These are phyloP conservation scores for Fusarium sp. DNA, from an alignment of 2,329 filamentous ascomycete genomes.

Conservation along the genomic window DNA sequence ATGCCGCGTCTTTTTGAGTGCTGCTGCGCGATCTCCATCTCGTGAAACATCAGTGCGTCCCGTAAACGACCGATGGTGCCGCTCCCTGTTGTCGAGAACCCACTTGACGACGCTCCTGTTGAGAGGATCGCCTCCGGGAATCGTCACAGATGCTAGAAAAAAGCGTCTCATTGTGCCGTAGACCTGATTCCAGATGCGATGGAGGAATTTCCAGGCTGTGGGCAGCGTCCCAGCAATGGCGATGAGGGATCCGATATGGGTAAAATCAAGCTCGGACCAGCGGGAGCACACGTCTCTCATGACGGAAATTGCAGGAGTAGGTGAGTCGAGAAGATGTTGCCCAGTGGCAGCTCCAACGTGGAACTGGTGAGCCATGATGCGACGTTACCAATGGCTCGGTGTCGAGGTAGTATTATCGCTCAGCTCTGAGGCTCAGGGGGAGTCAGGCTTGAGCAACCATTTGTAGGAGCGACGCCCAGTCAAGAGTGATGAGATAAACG, in stretches of 20 bases:
- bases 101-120: slow-evolving; percentile 57
- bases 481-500: not conserved
- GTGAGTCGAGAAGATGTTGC: slow-evolving; percentile 43
- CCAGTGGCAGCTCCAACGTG: slow-evolving; percentile 32
- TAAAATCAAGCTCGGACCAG: slow-evolving; percentile 58
- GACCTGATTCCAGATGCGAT: slow-evolving; percentile 49
- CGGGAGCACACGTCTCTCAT: slow-evolving; percentile 50
- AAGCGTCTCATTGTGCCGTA: slow-evolving; percentile 54
- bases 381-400: not conserved
- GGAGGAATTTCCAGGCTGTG: slow-evolving; percentile 52
- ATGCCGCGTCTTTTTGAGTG: slow-evolving; percentile 54
- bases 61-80: slow-evolving; percentile 54
- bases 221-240: slow-evolving; percentile 55
- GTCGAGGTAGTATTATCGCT: not conserved
- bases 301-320: slow-evolving; percentile 47
- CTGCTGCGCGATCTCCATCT: slow-evolving; percentile 50
- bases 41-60: slow-evolving; percentile 53
- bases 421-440: slow-evolving; percentile 4
- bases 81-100: slow-evolving; percentile 53
- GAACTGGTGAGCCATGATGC: slow-evolving; percentile 37
- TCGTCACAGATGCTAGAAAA: slow-evolving; percentile 56
- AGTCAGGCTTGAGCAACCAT: slow-evolving; percentile 14
- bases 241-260: slow-evolving; percentile 55
- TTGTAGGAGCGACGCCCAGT: not conserved
- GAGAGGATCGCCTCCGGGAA: slow-evolving; percentile 56